phyloP scores from a whole-genome alignment of 163 green algal species.

The Coccomyxa subellipsoidea region DNA sequence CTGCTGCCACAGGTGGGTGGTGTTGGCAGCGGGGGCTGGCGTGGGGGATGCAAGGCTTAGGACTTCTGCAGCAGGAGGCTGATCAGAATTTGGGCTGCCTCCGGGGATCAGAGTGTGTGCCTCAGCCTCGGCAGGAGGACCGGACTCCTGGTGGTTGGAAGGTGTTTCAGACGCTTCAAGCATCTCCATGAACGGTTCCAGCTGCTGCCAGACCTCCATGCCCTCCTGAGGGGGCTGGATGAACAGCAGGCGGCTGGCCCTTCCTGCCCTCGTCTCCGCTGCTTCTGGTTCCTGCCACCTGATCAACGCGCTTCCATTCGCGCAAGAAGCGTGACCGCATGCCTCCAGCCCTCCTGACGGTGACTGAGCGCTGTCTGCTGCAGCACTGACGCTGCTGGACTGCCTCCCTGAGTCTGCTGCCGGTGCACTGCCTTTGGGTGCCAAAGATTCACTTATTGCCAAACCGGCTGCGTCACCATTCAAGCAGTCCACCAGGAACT shows the following conservation, averaged over 20 bases:
- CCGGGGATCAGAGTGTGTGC: not conserved
- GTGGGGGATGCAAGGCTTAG: not conserved
- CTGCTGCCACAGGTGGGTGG: not conserved
- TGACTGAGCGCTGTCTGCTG: not conserved
- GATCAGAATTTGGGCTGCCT: not conserved
- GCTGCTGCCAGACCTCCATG: slow-evolving; percentile 30
- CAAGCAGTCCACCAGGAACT: not conserved
- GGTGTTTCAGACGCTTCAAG: not conserved
- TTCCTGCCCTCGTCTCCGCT: not conserved
- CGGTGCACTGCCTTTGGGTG: too few relatives aligned
- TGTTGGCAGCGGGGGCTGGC: not conserved
- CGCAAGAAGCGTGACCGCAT: not conserved
- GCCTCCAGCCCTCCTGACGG: not conserved
- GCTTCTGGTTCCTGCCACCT: not conserved
- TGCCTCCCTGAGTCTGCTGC: too few relatives aligned
- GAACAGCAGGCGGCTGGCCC: slow-evolving; percentile 12
- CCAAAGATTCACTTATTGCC: too few relatives aligned
- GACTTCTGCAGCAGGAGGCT: not conserved
- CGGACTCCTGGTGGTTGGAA: not conserved
- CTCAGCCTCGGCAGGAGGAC: not conserved
- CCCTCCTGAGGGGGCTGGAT: not conserved
- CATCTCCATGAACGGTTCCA: slow-evolving; percentile 20
- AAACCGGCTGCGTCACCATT: too few relatives aligned
- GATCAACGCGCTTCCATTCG: not conserved
- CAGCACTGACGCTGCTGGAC: too few relatives aligned